These are phyloP conservation scores for Wickerhamiella kurtzmanii DNA, from an alignment of 805 yeast genomes.

Conservation along the genomic window DNA sequence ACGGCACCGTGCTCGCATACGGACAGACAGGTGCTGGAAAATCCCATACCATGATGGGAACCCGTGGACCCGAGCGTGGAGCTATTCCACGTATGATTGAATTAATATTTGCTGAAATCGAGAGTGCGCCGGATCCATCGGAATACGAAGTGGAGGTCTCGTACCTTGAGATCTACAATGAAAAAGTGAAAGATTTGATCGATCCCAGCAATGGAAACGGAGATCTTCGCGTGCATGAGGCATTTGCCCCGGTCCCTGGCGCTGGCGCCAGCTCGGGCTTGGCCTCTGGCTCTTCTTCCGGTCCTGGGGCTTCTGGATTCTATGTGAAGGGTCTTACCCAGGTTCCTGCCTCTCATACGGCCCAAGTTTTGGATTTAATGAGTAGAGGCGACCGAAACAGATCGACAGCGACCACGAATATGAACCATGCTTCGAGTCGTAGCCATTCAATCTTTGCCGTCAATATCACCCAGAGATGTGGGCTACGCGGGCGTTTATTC, in stretches of 20 bases:
- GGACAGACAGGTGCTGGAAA: constrained; percentile 76
- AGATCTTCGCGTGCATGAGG: constrained; percentile 9
- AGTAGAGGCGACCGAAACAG: constrained; percentile 45
- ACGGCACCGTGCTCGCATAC: constrained; percentile 64
- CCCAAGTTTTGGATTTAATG: constrained; percentile 46
- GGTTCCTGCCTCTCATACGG: constrained; percentile 42
- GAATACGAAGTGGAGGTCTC: constrained; percentile 50
- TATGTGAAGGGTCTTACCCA: constrained; percentile 59
- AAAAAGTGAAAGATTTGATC: constrained; percentile 57
- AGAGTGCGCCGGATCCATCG: constrained; percentile 29
- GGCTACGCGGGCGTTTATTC: constrained; percentile 48
- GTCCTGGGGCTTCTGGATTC: constrained; percentile 38
- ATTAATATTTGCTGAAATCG: constrained; percentile 34
- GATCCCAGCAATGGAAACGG: constrained; percentile 26
- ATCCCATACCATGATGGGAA: constrained; percentile 65
- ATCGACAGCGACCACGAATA: constrained; percentile 46
- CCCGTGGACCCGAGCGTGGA: constrained; percentile 37
- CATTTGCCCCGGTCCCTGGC: background rate
- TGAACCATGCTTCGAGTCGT: constrained; percentile 63
- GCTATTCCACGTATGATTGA: constrained; percentile 61
- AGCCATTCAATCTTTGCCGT: constrained; percentile 72
- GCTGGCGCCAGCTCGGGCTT: constrained; percentile 46
- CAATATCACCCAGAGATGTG: constrained; percentile 32
- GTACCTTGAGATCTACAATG: constrained; percentile 72
- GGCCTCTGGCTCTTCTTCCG: constrained; percentile 28